Evolutionary conservation across 2,329 filamentous ascomycete species (phyloP), one percentile per base, ranked within the genome.

Genomic region (Verticillium nonalfalfae): DNA sequence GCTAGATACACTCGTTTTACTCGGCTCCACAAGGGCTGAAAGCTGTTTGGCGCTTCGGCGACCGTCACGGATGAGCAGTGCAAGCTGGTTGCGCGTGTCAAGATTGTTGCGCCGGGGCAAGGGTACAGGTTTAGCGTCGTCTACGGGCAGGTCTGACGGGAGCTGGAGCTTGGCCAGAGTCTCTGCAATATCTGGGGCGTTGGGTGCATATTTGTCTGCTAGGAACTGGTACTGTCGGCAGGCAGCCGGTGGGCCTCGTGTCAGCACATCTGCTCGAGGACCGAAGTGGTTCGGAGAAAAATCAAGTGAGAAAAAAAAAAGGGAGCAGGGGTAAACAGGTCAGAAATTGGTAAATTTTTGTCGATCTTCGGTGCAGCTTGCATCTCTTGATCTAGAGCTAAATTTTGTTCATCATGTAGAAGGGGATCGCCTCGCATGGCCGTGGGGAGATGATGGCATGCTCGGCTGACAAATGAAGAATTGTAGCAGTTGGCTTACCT

Each of bases 371-470:
- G 78, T 81, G 79, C 80, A 54, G 40, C 45, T 59, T 59, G 81
- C 78, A 84, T 81, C 87, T 91, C 83, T 81, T 88, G 89, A 90
- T 91, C 89, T 91, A 91, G 89, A 92, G 89, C 89, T 91, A 91
- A 89, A 73, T 69, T 26, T 50, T 70, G 71, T 66, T 77, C 75
- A 78, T 81, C 78, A 80, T 78, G 54, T 39, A 61, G 61, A 59
- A 68, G 56, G 59, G 58, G 38, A 57, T 21, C 50, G 36, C 33
- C 59, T 59, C 61, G 65, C 66, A 70, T 63, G 64, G 57, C 64
- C 65, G 63, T 33, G 57, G 55, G 59, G 54, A 15, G 39, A 56
- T 39, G 18, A 61, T 56, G 18, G 39, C n/a, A 21, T 14, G 7
- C n/a, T 50, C n/a, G 40, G 40, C 40, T 50, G 40, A 50, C 40